phyloP scores from a whole-genome alignment of 225 moss, liverwort and hornwort genomes.

The Lunularia cruciata region DNA sequence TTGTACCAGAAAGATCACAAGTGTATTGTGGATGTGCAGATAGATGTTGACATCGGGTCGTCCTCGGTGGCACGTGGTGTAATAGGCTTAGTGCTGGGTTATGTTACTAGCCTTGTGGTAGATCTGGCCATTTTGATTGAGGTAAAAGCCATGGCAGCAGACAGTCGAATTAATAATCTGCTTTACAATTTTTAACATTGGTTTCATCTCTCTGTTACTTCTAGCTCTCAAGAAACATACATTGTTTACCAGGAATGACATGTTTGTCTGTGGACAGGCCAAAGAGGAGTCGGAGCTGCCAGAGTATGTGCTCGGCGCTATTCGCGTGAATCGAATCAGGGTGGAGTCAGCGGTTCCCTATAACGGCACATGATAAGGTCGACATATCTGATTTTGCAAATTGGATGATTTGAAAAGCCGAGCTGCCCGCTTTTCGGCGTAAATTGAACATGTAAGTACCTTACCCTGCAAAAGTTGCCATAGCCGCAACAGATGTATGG shows the following conservation, averaged over 20 bases:
- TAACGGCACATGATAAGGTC: conserved; percentile 1
- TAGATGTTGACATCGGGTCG: conserved; percentile 80
- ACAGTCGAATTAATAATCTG: too few species aligned
- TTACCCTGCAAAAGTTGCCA: not conserved
- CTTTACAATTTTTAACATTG: not conserved
- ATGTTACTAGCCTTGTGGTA: conserved; percentile 64
- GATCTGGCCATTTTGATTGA: conserved; percentile 79
- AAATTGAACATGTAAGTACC: conserved; percentile 16
- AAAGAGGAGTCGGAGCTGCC: conserved; percentile 53
- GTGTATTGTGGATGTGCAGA: conserved; percentile 39
- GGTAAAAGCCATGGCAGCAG: conserved; percentile 33
- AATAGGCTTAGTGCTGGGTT: conserved; percentile 68
- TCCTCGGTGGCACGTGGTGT: conserved; percentile 82
- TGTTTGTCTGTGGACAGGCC: conserved; percentile 41
- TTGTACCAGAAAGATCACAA: too few species aligned
- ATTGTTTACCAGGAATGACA: not conserved
- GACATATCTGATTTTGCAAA: not conserved
- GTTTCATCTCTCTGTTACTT: not conserved
- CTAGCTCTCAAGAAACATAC: not conserved
- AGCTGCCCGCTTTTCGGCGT: not conserved
- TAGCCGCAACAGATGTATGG: too few species aligned
- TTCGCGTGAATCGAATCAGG: conserved; percentile 57
- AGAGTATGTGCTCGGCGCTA: conserved; percentile 64
- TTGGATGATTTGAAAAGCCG: not conserved
- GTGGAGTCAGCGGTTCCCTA: conserved; percentile 52